Base-by-base conservation (phyloP, 2,329 filamentous ascomycete genomes). In the Aspergillus novoparasiticus region DNA sequence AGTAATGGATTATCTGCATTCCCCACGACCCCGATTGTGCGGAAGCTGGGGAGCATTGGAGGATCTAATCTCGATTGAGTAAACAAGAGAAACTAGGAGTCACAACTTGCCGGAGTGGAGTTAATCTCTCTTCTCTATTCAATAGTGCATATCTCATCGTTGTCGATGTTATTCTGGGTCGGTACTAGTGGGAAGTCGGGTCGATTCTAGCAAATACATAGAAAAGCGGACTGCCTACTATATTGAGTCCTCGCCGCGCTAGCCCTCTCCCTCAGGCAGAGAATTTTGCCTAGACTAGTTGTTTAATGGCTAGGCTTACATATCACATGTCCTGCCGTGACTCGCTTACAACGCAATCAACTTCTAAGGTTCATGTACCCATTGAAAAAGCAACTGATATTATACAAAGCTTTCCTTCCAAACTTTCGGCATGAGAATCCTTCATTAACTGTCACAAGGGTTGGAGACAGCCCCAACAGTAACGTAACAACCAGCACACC, bases 401-500 rank as follows among this genome's bases (percentile, higher is more conserved):
- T 55, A 55, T 55, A 55, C 51, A 55, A 59, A 30, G 36, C 16
- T 43, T 39, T 32, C 58, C 50, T 59, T 54, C 48, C 58, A 30
- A 59, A 59, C 23, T 34, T 51, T 48, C 34, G 23, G 36, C 46
- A 50, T 59, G 48, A 53, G 12, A 51, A 41, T 55, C 53, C 46
- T 55, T 57, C 56, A 48, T 62, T 23, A 55, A 58, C 36, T 39
- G 39, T 55, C 30, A 26, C 30, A 19, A 28, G 19, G n/a, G n/a
- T 41, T 59, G 32, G 48, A 59, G 23, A 8, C 26, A 54, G 32
- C 43, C 10, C 23, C n/a, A 61, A 61, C 60, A 28, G 59, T 53
- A 59, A 62, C 48, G 16, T 59, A 54, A 21, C 61, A 56, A 60
- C 51, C 30, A 58, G 60, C 50, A 36, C 54, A 53, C 53, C 26